Evolutionary conservation across 768 basidiomycete species (phyloP).

Genomic region (Clitopilus passeckerianus): DNA sequence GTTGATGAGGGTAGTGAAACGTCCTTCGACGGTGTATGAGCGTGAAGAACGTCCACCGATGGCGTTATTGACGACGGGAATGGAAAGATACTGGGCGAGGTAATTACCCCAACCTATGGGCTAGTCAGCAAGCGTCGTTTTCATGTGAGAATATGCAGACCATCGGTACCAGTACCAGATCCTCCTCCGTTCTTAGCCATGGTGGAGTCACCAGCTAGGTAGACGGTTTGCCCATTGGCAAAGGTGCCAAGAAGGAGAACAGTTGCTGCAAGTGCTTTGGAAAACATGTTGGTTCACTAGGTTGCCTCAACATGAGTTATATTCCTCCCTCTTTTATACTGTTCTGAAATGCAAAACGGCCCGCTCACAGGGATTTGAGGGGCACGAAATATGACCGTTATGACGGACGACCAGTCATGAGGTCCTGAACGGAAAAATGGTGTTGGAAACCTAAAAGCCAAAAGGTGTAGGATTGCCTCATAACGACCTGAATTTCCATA

Average conservation of each 20-base stretch:
- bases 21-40: conserved; percentile 43
- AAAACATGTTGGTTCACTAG: conserved; percentile 7
- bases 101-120: conserved; percentile 40
- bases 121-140: neutral
- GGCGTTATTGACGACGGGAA: conserved; percentile 41
- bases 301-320: neutral
- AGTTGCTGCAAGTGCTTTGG: conserved; percentile 6
- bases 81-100: conserved; percentile 32
- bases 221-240: conserved; percentile 30
- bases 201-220: conserved; percentile 39
- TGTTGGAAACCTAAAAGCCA: neutral
- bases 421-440: neutral
- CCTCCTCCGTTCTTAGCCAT: conserved; percentile 37
- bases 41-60: conserved; percentile 41
- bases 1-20: conserved; percentile 36
- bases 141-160: conserved; percentile 5
- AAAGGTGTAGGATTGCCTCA: neutral
- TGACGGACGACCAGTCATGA: neutral
- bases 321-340: neutral
- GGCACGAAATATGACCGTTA: no score
- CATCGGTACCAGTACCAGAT: conserved; percentile 23
- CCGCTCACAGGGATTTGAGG: neutral
- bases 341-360: neutral
- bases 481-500: neutral
- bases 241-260: conserved; percentile 6